phyloP scores from a whole-genome alignment of 139 green algal species.

The Ettlia oleoabundans region DNA sequence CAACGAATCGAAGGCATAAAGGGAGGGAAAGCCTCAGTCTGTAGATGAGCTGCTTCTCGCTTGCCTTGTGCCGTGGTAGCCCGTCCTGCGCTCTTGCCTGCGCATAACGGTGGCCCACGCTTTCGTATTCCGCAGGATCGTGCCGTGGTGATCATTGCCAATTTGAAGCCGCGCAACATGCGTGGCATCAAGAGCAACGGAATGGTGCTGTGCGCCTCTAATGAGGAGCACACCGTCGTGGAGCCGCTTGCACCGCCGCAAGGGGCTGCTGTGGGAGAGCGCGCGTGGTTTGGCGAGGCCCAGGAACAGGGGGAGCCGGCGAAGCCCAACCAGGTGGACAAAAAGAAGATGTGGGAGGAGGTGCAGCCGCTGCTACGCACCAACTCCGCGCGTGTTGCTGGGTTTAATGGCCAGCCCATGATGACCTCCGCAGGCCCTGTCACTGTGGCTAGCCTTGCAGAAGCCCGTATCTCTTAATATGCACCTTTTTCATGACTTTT shows the following conservation, averaged over 20 bases:
- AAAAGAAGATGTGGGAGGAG: conserved; percentile 89
- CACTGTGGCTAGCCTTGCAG: conserved; percentile 48
- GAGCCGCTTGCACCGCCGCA: conserved; percentile 83
- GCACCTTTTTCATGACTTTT: too few relatives aligned
- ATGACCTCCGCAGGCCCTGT: conserved; percentile 69
- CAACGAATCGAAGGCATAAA: too few relatives aligned
- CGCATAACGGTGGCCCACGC: too few relatives aligned
- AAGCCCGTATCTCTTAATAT: conserved; percentile 69
- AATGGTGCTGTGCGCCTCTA: conserved; percentile 93
- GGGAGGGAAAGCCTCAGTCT: too few relatives aligned
- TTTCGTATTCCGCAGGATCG: conserved; percentile 49
- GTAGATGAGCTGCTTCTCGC: too few relatives aligned
- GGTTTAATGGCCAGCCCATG: conserved; percentile 69
- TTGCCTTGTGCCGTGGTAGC: too few relatives aligned
- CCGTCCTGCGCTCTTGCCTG: too few relatives aligned
- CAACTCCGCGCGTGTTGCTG: conserved; percentile 42
- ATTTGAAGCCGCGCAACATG: conserved; percentile 98
- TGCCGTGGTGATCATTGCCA: conserved; percentile 87
- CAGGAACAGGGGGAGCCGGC: conserved; percentile 43
- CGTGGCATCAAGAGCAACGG: conserved; percentile 85
- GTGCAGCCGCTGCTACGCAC: conserved; percentile 74
- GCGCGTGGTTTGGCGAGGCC: conserved; percentile 67
- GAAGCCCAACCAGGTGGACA: conserved; percentile 68
- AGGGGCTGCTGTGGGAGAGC: conserved; percentile 77
- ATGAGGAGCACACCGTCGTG: conserved; percentile 71